A percentile compares a stretch with the other conserved stretches of the same genome.
Evolutionary conservation across 2,329 filamentous ascomycete species (phyloP).

Genomic region (Cyphellophora attinorum): DNA sequence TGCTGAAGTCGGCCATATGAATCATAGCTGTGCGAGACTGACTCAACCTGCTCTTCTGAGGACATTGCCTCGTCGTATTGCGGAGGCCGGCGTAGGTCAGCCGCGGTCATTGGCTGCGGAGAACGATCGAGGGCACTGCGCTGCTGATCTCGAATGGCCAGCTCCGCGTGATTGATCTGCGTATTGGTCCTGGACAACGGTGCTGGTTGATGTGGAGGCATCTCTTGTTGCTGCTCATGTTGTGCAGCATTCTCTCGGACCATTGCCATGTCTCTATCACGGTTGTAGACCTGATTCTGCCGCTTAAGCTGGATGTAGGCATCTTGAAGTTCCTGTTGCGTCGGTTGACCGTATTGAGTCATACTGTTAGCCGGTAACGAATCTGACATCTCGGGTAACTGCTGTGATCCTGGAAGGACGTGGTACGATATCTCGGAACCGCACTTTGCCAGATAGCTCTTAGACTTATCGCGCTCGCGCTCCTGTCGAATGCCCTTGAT

Average conservation of each 20-base stretch:
- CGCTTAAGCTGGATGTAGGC: constrained; percentile 49
- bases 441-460: constrained; percentile 54
- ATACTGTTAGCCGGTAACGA: constrained; percentile 27
- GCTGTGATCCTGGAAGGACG: constrained; percentile 54
- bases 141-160: constrained; percentile 30
- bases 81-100: constrained; percentile 39
- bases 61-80: constrained; percentile 29
- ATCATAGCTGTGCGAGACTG: constrained; percentile 51
- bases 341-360: constrained; percentile 38
- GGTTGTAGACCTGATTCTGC: constrained; percentile 41
- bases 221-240: constrained; percentile 50
- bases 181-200: constrained; percentile 30
- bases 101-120: constrained; percentile 43
- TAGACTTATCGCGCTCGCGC: constrained; percentile 52
- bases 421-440: constrained; percentile 61
- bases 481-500: constrained; percentile 46
- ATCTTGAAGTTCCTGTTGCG: constrained; percentile 49
- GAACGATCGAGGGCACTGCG: constrained; percentile 30
- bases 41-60: constrained; percentile 47
- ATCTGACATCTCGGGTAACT: constrained; percentile 42
- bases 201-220: constrained; percentile 35
- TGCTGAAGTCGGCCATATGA: constrained; percentile 46
- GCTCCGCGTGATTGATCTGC: constrained; percentile 29
- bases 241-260: constrained; percentile 45
- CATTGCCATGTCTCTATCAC: constrained; percentile 35